Evolutionary conservation across 257 asterid species (phyloP), one percentile per base, ranked within the genome.

Genomic region (Przewalskia tangutica): DNA sequence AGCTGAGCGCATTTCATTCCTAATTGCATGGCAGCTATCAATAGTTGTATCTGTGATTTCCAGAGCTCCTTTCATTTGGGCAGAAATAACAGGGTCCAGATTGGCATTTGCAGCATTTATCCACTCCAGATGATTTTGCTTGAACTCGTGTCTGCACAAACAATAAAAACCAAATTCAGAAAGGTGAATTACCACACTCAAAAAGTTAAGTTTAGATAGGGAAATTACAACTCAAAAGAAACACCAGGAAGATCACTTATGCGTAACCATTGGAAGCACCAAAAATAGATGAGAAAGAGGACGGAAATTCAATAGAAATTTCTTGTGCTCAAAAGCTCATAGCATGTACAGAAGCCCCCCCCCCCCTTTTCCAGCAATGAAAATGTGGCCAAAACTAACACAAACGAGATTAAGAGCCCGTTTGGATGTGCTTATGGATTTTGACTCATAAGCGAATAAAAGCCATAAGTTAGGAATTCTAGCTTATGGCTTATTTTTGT

Each of bases 1-100:
- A 81, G 98, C 98, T 75, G 93, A 65, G 9, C 97, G 98, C 85
- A 91, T 81, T 83, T 94, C 98, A 60, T 84, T 88, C 89, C 94
- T 92, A 86, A 94, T 90, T 81, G 89, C 66, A 38, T 82, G 91
- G 84, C 89, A 91, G 81, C 86, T 87, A 82, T 92, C 99, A 46
- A 93, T 85, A 76, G 89, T 95, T 16, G 88, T 60, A 60, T 90
- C 97, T 71, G 88, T 63, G 67, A 86, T 77, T 60, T 88, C 91
- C 42, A 77, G 59, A 36, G 68, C 89, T 68, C 83, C 89, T 32
- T 82, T 80, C 68, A 92, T 20, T 78, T 93, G 92, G 9, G 90
- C 86, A 54, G 91, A 88, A 83, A 90, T 86, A 83, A 84, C 84
- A 85, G 98, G 97, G 87, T 90, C 97, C 76, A 93, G 63, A 38